A percentile compares a stretch with the other conserved stretches of the same genome.
Evolutionary conservation across 305 asterid genomes (phyloP).

Genomic region (Nicotiana rustica): DNA sequence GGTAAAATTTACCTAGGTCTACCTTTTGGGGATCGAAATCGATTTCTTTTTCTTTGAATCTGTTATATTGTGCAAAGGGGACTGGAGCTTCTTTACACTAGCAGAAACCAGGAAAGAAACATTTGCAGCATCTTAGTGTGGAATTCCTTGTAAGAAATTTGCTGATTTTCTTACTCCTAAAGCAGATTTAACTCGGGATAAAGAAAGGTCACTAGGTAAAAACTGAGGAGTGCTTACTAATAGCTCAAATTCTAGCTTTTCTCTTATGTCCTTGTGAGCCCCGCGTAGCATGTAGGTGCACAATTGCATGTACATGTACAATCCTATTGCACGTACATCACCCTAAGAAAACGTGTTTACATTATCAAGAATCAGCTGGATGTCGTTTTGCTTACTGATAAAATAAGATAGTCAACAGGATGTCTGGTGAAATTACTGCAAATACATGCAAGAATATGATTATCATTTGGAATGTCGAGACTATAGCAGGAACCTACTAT

Average conservation of each 20-base stretch:
- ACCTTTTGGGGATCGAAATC: not conserved
- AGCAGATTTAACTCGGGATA: not conserved
- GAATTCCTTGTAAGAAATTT: not conserved
- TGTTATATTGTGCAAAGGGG: not conserved
- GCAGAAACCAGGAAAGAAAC: not conserved
- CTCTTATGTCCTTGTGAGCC: not conserved
- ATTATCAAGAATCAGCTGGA: not conserved
- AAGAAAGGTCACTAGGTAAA: not conserved
- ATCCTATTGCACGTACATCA: not conserved
- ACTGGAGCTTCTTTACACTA: not conserved
- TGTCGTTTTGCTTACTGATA: not conserved
- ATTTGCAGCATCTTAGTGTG: not conserved
- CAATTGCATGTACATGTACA: not conserved
- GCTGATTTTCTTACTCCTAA: not conserved
- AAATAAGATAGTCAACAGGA: not conserved
- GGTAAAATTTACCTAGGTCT: not conserved
- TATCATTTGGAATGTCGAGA: not conserved
- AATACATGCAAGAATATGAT: not conserved
- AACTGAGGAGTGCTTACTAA: not conserved
- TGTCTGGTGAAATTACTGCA: not conserved
- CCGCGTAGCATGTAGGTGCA: not conserved
- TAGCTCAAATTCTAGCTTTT: not conserved
- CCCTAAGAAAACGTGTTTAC: not conserved
- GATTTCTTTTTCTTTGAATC: not conserved
- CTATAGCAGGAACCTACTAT: not conserved